These are phyloP conservation scores for Rubia tinctorum DNA, from an alignment of 305 asterid species.

Conservation along the genomic window DNA sequence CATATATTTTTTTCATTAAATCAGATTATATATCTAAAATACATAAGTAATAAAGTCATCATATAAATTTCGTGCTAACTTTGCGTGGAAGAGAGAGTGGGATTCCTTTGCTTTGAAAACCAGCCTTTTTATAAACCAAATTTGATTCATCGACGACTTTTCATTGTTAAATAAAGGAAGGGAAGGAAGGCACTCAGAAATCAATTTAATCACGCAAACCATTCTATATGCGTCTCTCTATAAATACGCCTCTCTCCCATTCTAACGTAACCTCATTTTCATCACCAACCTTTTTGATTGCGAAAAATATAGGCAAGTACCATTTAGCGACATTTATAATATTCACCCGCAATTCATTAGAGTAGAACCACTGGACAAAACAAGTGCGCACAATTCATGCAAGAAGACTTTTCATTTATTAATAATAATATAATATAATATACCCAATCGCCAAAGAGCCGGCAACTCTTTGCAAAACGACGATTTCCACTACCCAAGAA, in stretches of 20 bases:
- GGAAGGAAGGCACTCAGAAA: not conserved
- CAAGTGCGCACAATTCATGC: not conserved
- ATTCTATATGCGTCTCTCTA: not conserved
- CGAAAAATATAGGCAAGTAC: not conserved
- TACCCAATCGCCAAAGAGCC: conserved; percentile 20
- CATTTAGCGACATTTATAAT: too few species aligned
- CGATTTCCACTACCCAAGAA: conserved; percentile 9
- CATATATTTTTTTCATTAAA: too few species aligned
- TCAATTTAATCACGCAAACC: not conserved
- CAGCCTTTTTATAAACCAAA: not conserved
- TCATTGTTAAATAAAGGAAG: not conserved
- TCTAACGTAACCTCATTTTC: too few species aligned
- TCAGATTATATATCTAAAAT: too few species aligned
- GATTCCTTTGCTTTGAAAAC: not conserved
- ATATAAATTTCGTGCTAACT: too few species aligned
- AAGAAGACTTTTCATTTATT: conserved; percentile 14
- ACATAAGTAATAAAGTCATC: too few species aligned
- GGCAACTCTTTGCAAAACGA: conserved; percentile 40
- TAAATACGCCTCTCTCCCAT: not conserved
- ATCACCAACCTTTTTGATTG: not conserved
- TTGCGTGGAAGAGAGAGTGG: too few species aligned
- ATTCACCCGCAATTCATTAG: too few species aligned
- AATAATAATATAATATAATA: conserved; percentile 15
- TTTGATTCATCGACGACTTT: not conserved
- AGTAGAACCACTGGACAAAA: not conserved